Base-by-base conservation (phyloP, 805 yeast species). In the Yarrowia porcina region DNA sequence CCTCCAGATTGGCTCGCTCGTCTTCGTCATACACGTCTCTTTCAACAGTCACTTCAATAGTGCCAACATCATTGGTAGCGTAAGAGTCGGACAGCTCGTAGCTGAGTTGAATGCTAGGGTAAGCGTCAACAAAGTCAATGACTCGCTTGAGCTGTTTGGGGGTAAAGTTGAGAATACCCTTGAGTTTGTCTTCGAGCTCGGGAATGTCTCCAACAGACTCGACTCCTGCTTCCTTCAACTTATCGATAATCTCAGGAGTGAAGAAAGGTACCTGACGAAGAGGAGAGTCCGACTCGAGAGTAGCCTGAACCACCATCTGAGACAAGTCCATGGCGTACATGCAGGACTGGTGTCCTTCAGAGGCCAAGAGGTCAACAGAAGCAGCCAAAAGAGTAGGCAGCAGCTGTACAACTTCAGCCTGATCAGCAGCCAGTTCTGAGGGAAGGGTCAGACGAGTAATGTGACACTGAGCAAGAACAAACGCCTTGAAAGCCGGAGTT, bases 101-200 rank as follows among this genome's bases (percentile, higher is more conserved):
- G 3, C 82, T 76, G 11, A 87, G 69, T 57, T 93, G 97, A 62
- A 94, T 78, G 70, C 88, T 89, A 13, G 99, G 99, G 73, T 88
- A 94, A 65, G 82, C 83, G 74, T 94, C 94, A 61, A 91, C 96
- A 77, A 93, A 94, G 17, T 83, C 83, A 0, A 97, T 97, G 56
- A 93, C 91, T 23, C 78, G 79, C 39, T 79, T 77, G 68, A 59
- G 63, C 35, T 59, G 63, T 25, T 59, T 59, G 33, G 63, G 56
- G 13, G 63, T 20, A n/a, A 59, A 25, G 25, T 42, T 33, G 32
- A 59, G 63, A 62, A 65, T 44, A 11, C 32, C 35, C 44, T 42
- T 59, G 25, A 59, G 54, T 28, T 44, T 27, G 42, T 90, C 87
- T 73, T 93, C 96, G 64, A 82, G 71, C 11, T 78, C 78, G 75